phyloP scores from a whole-genome alignment of 306 rosid genomes.

The Calophaca sinica region DNA sequence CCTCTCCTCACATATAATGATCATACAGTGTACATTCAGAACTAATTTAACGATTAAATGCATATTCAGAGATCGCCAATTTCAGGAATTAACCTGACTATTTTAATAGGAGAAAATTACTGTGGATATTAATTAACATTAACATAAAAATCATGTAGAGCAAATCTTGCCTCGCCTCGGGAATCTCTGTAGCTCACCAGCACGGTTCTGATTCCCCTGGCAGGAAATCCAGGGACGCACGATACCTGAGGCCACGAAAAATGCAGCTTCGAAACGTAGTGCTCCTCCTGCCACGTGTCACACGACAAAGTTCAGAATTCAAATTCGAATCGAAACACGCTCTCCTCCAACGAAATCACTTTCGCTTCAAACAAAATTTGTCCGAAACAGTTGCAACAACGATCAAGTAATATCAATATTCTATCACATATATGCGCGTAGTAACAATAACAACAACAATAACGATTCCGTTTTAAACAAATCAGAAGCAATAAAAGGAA shows the following conservation, averaged over 20 bases:
- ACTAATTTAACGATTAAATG: neutral
- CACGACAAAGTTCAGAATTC: slow-evolving; percentile 26
- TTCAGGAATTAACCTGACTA: neutral
- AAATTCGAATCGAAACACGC: neutral
- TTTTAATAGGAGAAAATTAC: neutral
- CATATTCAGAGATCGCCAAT: neutral
- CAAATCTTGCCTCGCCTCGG: slow-evolving; percentile 59
- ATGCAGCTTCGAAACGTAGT: slow-evolving; percentile 75
- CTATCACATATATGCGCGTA: neutral
- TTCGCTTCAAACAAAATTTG: neutral
- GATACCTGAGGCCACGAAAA: slow-evolving; percentile 90
- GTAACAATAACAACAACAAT: neutral
- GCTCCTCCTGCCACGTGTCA: slow-evolving; percentile 74
- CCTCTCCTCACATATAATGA: neutral
- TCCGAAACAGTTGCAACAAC: neutral
- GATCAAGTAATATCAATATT: neutral
- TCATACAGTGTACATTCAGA: neutral
- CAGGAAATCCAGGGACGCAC: slow-evolving; percentile 76
- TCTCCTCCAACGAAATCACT: neutral
- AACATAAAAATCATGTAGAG: neutral
- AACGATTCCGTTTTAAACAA: neutral
- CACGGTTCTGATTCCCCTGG: slow-evolving; percentile 73
- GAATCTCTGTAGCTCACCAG: slow-evolving; percentile 72
- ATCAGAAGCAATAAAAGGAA: neutral
- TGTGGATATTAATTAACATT: neutral